Base-by-base conservation (phyloP, 2,329 filamentous ascomycete genomes). In the Trichoderma sp. region DNA sequence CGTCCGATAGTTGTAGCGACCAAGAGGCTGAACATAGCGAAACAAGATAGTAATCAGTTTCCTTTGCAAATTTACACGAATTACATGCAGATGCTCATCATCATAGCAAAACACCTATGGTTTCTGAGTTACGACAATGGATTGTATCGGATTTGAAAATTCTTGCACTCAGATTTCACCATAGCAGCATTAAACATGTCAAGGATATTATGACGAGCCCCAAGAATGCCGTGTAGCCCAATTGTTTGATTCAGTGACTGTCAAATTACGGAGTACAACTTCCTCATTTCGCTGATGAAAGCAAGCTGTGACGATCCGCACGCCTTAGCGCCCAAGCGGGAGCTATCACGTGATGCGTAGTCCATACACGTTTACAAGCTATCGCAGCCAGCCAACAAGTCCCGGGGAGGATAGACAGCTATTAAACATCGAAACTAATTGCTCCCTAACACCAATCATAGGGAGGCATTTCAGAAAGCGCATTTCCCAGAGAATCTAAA, bases 341-440 rank as follows among this genome's bases (percentile, higher is more conserved):
- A 37, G 29, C n/a, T 37, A 59, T 63, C 67, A 69, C 67, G 67
- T 69, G 67, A 69, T 40, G 31, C 55, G 31, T 24, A 49, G 47
- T 35, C 33, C 58, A 68, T 49, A 21, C 19, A 35, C 55, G 35
- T 59, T 49, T 27, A 31, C 63, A 59, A 64, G 63, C 63, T 67
- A 59, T 59, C 63, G 40, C 53, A 58, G 53, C 55, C 35, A 37
- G 63, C 63, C 63, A 52, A 47, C 63, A 67, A 10, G 61, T n/a
- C 33, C 21, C 47, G 33, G 37, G 47, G 19, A 19, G n/a, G 61
- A 55, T 21, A 64, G 24, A 27, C 57, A 59, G 57, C 57, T 40
- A n/a, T 43, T 55, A 43, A 35, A 40, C 24, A 43, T 19, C 24
- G 31, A 11, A 64, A 56, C 21, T 24, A 27, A 64, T 64, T 64